These are phyloP conservation scores for Suhomyces bokatorum DNA, from an alignment of 1,139 yeast genomes.

Conservation along the genomic window DNA sequence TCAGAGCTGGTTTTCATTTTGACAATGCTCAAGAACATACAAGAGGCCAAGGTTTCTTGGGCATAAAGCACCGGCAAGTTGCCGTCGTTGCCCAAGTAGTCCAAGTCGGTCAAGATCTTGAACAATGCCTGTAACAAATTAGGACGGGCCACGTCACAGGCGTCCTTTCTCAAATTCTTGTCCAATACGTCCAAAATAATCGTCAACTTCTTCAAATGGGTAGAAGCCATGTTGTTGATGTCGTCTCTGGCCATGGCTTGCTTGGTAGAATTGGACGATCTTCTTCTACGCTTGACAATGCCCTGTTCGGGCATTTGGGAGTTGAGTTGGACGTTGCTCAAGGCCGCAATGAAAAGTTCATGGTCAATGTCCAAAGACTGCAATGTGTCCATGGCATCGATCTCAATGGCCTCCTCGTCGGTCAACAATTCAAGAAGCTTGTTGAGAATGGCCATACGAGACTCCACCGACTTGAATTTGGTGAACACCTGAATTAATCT, in stretches of 20 bases:
- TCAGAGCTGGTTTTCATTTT: conserved; percentile 36
- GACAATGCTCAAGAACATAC: conserved; percentile 73
- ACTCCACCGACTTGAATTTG: conserved; percentile 52
- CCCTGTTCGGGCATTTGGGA: conserved; percentile 47
- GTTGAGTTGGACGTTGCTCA: conserved; percentile 51
- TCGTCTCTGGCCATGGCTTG: conserved; percentile 74
- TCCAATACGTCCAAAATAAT: conserved; percentile 80
- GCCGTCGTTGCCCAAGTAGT: conserved; percentile 87
- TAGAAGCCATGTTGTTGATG: conserved; percentile 70
- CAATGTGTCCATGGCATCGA: conserved; percentile 57
- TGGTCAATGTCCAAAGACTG: conserved; percentile 48
- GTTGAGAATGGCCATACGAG: conserved; percentile 57
- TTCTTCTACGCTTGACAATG: conserved; percentile 72
- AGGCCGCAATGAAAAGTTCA: conserved; percentile 47
- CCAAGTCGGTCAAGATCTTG: conserved; percentile 77
- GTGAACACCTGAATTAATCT: conserved; percentile 58
- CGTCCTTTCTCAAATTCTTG: conserved; percentile 31
- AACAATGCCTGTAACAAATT: conserved; percentile 60
- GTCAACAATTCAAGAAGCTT: conserved; percentile 59
- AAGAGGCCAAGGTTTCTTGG: conserved; percentile 85
- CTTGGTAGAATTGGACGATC: conserved; percentile 73
- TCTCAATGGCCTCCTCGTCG: conserved; percentile 37
- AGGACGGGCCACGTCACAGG: conserved; percentile 36
- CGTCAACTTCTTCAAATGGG: conserved; percentile 76
- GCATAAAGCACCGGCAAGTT: conserved; percentile 87